Evolutionary conservation across 371 early-diverging fungal genomes (phyloP), one percentile per base, ranked within the genome.

Genomic region (Mortierella sp.): DNA sequence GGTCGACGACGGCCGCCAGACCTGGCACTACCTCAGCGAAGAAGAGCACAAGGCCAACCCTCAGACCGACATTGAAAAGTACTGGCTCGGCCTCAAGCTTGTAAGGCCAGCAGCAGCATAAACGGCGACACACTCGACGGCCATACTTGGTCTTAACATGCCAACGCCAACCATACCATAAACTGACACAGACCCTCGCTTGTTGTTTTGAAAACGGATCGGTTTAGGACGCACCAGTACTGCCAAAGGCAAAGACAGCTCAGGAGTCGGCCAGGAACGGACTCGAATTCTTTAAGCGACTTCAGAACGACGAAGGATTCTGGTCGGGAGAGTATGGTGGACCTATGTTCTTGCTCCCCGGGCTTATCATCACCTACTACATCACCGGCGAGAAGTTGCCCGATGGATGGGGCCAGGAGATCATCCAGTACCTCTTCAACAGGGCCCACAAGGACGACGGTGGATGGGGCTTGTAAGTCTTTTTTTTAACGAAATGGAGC

Each of bases 281-380:
- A 14, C 95, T 95, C 87, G 92, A 94, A 73, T 99, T 98, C 88
- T 96, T 93, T 78, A 91, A 93, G 78, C 89, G 90, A 24, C 90
- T 98, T 48, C 99, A 98, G 87, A 97, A 97, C n/a, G 93, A 92
- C 59, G 98, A 98, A 78, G 99, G 99, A 5, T 98, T 98, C 91
- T 99, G 97, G 96, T 96, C 97, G 5, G 98, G 98, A 57, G 97
- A 97, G 80, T 98, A 98, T 88, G 99, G 98, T 75, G 99, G 99
- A 5, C 99, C 99, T 40, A 95, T 98, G 96, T 99, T 99, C 88
- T 88, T 98, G 73, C 91, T 97, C 31, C 97, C 97, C 21, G 99
- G 99, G 16, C 79, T 98, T 13, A 91, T 94, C 53, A 96, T 99
- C 75, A 86, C 94, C 72, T 93, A 94, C 88, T 97, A 98, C 82